phyloP scores from a whole-genome alignment of 352 stramenopile species.

The Albugo candida region DNA sequence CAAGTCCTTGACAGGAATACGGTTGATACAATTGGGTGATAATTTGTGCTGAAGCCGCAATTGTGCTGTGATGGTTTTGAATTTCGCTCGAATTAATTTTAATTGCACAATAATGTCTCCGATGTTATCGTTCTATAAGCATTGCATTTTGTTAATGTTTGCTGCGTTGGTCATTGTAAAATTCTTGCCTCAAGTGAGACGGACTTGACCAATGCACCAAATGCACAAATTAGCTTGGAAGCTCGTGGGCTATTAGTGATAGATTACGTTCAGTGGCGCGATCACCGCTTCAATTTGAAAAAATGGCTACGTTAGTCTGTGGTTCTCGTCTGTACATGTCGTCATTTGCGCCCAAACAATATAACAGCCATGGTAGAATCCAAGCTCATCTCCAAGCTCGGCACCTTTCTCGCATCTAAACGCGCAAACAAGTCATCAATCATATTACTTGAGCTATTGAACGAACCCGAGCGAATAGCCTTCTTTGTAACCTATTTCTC shows the following conservation, averaged over 20 bases:
- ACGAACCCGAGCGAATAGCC: constrained; percentile 48
- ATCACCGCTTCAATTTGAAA: background rate
- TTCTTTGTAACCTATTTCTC: constrained; percentile 46
- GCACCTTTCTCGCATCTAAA: constrained; percentile 48
- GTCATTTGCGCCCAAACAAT: constrained; percentile 44
- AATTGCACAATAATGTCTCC: constrained; percentile 54
- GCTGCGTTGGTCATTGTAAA: background rate
- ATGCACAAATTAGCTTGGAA: constrained; percentile 34
- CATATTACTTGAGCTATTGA: background rate
- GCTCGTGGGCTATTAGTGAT: constrained; percentile 17
- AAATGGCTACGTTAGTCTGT: background rate
- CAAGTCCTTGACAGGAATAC: no score
- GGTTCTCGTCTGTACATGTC: constrained; percentile 16
- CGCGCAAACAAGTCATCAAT: background rate
- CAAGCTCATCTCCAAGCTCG: constrained; percentile 63
- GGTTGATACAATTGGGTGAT: no score
- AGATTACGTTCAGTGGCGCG: background rate
- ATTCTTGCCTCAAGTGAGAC: constrained; percentile 45
- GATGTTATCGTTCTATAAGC: constrained; percentile 45
- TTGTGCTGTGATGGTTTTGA: constrained; percentile 57
- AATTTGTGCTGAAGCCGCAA: constrained; percentile 2
- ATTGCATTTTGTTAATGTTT: background rate
- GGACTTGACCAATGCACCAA: constrained; percentile 24
- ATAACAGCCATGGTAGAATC: constrained; percentile 68
- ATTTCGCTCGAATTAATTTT: constrained; percentile 59